Evolutionary conservation across 2,329 filamentous ascomycete genomes (phyloP).

Genomic region (Aspergillus sp.): DNA sequence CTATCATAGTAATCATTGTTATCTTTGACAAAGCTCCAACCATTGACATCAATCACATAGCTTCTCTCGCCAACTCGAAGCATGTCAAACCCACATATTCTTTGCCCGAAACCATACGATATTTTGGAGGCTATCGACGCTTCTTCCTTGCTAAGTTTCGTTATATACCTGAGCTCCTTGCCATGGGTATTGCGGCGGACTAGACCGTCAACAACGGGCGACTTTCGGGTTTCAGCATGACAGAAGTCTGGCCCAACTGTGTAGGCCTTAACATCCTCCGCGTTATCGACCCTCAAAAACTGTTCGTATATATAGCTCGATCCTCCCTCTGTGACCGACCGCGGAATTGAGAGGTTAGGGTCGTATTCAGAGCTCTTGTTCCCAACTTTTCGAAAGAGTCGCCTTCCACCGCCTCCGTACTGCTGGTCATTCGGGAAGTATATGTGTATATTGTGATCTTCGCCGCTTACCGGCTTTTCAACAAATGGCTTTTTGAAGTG

Average conservation of each 20-base stretch:
- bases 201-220: slow-evolving; percentile 92
- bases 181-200: slow-evolving; percentile 95
- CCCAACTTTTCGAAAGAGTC: slow-evolving; percentile 93
- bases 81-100: slow-evolving; percentile 94
- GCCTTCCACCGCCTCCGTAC: slow-evolving; percentile 82
- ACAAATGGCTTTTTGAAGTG: slow-evolving; percentile 90
- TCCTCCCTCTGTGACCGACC: slow-evolving; percentile 75
- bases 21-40: slow-evolving; percentile 99
- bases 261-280: slow-evolving; percentile 97
- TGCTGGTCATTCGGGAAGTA: slow-evolving; percentile 78
- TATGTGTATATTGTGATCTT: slow-evolving; percentile 98
- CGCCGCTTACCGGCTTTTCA: slow-evolving; percentile 96
- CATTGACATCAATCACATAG: slow-evolving; percentile 98
- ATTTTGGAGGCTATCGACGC: slow-evolving; percentile 86
- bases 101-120: slow-evolving; percentile 85
- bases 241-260: slow-evolving; percentile 92
- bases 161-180: slow-evolving; percentile 95
- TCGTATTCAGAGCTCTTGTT: slow-evolving; percentile 99
- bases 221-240: slow-evolving; percentile 95
- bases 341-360: slow-evolving; percentile 70
- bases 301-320: slow-evolving; percentile 96
- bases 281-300: slow-evolving; percentile 94
- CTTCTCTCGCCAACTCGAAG: slow-evolving; percentile 84
- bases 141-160: slow-evolving; percentile 76
- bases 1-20: slow-evolving; percentile 98